Percentiles rank a stretch among this genome's conserved stretches.
phyloP scores from a whole-genome alignment of 2,329 filamentous ascomycete genomes.

The Rhynchosporium secalis region DNA sequence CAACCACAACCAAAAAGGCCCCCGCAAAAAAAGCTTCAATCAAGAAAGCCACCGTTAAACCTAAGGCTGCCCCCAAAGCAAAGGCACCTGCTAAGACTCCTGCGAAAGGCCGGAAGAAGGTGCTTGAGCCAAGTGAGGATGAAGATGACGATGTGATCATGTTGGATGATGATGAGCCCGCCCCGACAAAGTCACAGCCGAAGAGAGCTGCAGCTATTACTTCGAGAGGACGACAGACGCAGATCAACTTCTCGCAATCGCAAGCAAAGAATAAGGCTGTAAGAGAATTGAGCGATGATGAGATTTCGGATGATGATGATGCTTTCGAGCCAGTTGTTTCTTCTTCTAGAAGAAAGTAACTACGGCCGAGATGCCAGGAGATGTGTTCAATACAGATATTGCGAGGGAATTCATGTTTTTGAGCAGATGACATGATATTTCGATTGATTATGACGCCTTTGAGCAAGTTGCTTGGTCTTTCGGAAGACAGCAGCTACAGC shows the following conservation, averaged over 20 bases:
- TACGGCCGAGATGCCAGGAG: not conserved
- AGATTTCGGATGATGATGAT: constrained; percentile 57
- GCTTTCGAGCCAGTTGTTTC: constrained; percentile 51
- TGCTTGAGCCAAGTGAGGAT: constrained; percentile 40
- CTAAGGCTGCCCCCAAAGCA: constrained; percentile 45
- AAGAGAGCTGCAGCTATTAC: constrained; percentile 34
- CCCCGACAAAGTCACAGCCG: constrained; percentile 42
- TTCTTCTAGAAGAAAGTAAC: constrained; percentile 19
- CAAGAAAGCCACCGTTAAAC: constrained; percentile 44
- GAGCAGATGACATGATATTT: no score
- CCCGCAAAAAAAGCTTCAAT: constrained; percentile 42
- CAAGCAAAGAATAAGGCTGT: constrained; percentile 42
- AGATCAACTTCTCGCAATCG: constrained; percentile 50
- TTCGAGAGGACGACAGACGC: constrained; percentile 48
- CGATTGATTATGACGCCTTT: no score
- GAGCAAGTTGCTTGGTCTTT: no score
- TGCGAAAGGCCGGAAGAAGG: constrained; percentile 47
- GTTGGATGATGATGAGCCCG: constrained; percentile 48
- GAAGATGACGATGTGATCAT: constrained; percentile 54
- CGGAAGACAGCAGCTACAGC: no score
- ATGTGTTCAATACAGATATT: not conserved
- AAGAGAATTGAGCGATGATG: constrained; percentile 64
- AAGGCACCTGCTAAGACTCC: constrained; percentile 41
- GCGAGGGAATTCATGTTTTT: not conserved
- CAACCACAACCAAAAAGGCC: constrained; percentile 38